Evolutionary conservation across 352 stramenopile genomes (phyloP).

Genomic region (Achlya hypogyna): DNA sequence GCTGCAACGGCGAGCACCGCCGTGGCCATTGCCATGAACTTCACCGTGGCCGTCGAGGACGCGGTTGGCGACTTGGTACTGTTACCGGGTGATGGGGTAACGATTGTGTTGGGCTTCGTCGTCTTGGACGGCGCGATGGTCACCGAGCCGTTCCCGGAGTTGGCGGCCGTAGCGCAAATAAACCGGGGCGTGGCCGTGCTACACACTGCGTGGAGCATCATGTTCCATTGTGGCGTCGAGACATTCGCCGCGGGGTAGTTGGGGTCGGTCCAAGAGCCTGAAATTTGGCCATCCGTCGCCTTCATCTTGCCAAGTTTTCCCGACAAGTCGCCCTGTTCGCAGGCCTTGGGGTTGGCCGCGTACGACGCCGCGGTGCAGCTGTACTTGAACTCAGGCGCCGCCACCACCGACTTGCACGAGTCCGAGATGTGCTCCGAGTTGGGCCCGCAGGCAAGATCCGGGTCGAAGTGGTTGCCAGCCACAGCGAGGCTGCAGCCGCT

Average conservation of each 20-base stretch:
- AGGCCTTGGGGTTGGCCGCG: constrained; percentile 28
- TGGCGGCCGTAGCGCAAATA: constrained; percentile 27
- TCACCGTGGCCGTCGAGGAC: not conserved
- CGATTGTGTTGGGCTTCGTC: not conserved
- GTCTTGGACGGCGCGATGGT: not conserved
- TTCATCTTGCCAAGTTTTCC: constrained; percentile 40
- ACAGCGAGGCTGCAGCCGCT: constrained; percentile 29
- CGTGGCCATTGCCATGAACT: too few relatives aligned
- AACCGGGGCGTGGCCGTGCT: constrained; percentile 32
- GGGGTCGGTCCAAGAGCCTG: constrained; percentile 31
- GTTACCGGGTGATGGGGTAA: too few relatives aligned
- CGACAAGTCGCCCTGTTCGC: constrained; percentile 47
- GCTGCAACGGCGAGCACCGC: not conserved
- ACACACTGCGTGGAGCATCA: constrained; percentile 53
- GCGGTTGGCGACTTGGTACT: not conserved
- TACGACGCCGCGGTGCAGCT: constrained; percentile 32
- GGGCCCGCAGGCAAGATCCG: constrained; percentile 37
- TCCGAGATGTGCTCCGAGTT: constrained; percentile 40
- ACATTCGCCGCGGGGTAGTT: constrained; percentile 33
- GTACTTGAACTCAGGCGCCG: constrained; percentile 23
- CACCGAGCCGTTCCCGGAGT: not conserved
- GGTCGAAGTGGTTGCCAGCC: constrained; percentile 54
- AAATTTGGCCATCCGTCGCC: constrained; percentile 19
- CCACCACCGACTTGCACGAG: constrained; percentile 28
- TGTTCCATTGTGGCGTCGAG: constrained; percentile 40